Evolutionary conservation across 345 rosid genomes (phyloP).

Genomic region (Gossypium ekmanianum): DNA sequence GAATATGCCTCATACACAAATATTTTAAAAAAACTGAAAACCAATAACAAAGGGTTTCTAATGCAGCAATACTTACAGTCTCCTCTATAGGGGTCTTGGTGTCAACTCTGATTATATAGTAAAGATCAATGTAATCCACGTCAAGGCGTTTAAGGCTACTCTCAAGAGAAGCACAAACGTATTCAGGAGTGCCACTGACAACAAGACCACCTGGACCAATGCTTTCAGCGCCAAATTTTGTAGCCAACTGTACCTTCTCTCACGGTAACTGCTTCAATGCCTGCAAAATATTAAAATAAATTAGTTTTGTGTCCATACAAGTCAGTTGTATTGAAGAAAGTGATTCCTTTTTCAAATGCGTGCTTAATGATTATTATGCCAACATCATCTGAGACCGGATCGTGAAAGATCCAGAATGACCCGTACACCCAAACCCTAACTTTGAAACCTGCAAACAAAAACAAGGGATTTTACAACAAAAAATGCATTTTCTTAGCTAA

Average conservation of each 20-base stretch:
- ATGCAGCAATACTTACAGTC: not conserved
- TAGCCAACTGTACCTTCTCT: not conserved
- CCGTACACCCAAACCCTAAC: not conserved
- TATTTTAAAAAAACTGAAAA: no score
- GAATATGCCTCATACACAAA: no score
- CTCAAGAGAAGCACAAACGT: not conserved
- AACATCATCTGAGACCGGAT: not conserved
- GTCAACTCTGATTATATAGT: not conserved
- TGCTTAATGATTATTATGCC: not conserved
- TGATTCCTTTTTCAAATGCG: not conserved
- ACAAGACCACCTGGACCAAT: not conserved
- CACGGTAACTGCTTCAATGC: not conserved
- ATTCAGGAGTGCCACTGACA: not conserved
- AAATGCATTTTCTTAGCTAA: not conserved
- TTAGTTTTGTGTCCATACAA: not conserved
- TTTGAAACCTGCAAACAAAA: not conserved
- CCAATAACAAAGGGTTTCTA: not conserved
- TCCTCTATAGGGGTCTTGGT: not conserved
- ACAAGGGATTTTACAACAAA: not conserved
- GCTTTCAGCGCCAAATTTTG: not conserved
- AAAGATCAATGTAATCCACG: not conserved
- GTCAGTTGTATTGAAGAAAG: not conserved
- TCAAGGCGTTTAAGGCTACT: not conserved
- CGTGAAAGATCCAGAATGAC: not conserved
- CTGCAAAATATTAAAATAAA: not conserved